Percentiles rank a stretch among this genome's conserved stretches.
Evolutionary conservation across 2,329 filamentous ascomycete genomes (phyloP).

Genomic region (Trichoderma breve): DNA sequence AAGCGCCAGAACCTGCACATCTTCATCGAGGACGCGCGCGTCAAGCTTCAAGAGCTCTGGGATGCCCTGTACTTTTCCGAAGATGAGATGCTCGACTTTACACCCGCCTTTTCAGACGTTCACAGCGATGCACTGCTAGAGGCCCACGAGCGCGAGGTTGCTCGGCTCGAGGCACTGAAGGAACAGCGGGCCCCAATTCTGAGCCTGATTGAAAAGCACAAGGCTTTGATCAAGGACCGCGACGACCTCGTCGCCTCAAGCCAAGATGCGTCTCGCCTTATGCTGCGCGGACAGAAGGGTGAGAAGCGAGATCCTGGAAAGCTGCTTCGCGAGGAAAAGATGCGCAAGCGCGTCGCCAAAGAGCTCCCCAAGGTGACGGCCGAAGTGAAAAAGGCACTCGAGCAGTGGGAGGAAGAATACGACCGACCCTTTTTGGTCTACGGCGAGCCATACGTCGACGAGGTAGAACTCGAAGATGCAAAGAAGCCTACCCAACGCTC

Average conservation of each 20-base stretch:
- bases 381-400: slow-evolving; percentile 79
- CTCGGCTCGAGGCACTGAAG: slow-evolving; percentile 73
- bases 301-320: slow-evolving; percentile 94
- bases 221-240: slow-evolving; percentile 77
- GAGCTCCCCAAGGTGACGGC: slow-evolving; percentile 88
- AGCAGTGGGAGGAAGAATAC: slow-evolving; percentile 90
- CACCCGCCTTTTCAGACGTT: slow-evolving; percentile 93
- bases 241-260: slow-evolving; percentile 86
- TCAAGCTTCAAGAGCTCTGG: slow-evolving; percentile 91
- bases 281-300: slow-evolving; percentile 87
- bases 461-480: slow-evolving; percentile 64
- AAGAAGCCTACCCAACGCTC: slow-evolving; percentile 54
- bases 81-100: slow-evolving; percentile 98
- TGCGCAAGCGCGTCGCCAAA: slow-evolving; percentile 95
- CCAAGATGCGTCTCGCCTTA: slow-evolving; percentile 89
- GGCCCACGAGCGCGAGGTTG: slow-evolving; percentile 89
- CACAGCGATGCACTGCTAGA: slow-evolving; percentile 94
- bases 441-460: slow-evolving; percentile 85
- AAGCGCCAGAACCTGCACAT: slow-evolving; percentile 94
- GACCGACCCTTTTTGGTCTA: slow-evolving; percentile 90
- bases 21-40: slow-evolving; percentile 92
- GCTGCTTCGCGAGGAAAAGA: slow-evolving; percentile 92
- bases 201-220: slow-evolving; percentile 78
- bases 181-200: slow-evolving; percentile 86
- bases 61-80: slow-evolving; percentile 91